A percentile compares a stretch with the other conserved stretches of the same genome.
These are phyloP conservation scores for Globisporangium middletonii DNA, from an alignment of 352 stramenopile species.

Conservation along the genomic window DNA sequence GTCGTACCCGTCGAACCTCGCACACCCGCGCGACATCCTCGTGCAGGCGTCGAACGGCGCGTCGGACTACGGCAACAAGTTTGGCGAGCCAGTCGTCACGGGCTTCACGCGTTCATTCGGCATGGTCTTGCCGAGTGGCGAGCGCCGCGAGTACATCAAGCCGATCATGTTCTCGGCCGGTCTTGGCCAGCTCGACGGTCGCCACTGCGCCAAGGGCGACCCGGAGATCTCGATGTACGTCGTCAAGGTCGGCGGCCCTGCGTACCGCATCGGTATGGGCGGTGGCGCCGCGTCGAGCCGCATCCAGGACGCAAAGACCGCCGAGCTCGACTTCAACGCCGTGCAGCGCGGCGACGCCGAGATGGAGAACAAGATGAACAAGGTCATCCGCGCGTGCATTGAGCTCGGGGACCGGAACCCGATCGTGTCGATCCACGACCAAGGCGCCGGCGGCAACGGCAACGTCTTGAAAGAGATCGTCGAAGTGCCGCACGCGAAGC, in stretches of 20 bases:
- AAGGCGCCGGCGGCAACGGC: constrained; percentile 98
- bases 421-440: constrained; percentile 99
- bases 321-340: constrained; percentile 98
- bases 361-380: constrained; percentile 99
- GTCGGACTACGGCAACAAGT: constrained; percentile 99
- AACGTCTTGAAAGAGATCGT: constrained; percentile 99
- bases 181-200: constrained; percentile 93
- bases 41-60: constrained; percentile 97
- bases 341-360: constrained; percentile 99
- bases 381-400: constrained; percentile 97
- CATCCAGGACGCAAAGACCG: constrained; percentile 92
- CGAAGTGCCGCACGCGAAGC: constrained; percentile 77
- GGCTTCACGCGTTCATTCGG: constrained; percentile 98
- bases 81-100: constrained; percentile 98
- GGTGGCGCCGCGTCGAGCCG: constrained; percentile 95
- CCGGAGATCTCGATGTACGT: constrained; percentile 96
- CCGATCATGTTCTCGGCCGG: constrained; percentile 99
- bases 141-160: constrained; percentile 99
- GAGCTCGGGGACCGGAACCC: constrained; percentile 97
- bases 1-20: constrained; percentile 88
- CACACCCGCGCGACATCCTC: constrained; percentile 92
- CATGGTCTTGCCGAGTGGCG: constrained; percentile 91
- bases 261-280: constrained; percentile 99
- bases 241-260: constrained; percentile 97
- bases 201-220: constrained; percentile 92